These are phyloP conservation scores for Glutinoglossum americanum DNA, from an alignment of 495 filamentous ascomycete species.

Conservation along the genomic window DNA sequence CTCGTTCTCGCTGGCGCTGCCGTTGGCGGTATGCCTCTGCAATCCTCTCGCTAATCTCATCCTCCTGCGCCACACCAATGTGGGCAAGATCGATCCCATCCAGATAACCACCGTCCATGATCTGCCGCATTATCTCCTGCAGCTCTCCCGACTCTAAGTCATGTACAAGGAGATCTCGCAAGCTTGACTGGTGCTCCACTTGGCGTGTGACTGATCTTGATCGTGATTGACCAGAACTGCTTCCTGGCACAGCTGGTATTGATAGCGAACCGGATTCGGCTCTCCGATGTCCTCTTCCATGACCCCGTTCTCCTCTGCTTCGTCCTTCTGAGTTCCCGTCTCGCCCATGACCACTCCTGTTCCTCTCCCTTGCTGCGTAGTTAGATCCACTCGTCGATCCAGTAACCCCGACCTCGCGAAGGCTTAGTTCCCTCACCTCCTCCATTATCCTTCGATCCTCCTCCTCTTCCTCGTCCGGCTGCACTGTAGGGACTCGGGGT, in stretches of 20 bases:
- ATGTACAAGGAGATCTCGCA: constrained; percentile 58
- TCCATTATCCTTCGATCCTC: constrained; percentile 49
- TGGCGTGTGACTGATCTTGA: constrained; percentile 21
- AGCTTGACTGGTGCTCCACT: constrained; percentile 67
- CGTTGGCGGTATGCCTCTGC: constrained; percentile 64
- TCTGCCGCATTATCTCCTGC: constrained; percentile 72
- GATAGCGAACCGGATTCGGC: not conserved
- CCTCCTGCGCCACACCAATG: constrained; percentile 52
- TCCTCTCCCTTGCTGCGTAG: constrained; percentile 11
- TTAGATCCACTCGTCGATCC: not conserved
- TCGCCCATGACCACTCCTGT: constrained; percentile 14
- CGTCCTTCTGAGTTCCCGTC: constrained; percentile 6
- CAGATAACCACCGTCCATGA: constrained; percentile 67
- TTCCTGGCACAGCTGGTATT: not conserved
- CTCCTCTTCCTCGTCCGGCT: constrained; percentile 22
- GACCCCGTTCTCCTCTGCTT: not conserved
- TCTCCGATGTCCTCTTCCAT: not conserved
- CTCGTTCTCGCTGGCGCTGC: constrained; percentile 29
- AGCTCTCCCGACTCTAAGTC: constrained; percentile 53
- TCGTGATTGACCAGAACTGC: not conserved
- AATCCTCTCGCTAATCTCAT: constrained; percentile 72
- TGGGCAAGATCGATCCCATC: constrained; percentile 72
- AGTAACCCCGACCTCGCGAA: constrained; percentile 36
- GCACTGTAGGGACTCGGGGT: constrained; percentile 24
- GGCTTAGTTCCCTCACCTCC: constrained; percentile 46